phyloP scores from a whole-genome alignment of 495 filamentous ascomycete genomes.

The Xanthoparmelia taractica region DNA sequence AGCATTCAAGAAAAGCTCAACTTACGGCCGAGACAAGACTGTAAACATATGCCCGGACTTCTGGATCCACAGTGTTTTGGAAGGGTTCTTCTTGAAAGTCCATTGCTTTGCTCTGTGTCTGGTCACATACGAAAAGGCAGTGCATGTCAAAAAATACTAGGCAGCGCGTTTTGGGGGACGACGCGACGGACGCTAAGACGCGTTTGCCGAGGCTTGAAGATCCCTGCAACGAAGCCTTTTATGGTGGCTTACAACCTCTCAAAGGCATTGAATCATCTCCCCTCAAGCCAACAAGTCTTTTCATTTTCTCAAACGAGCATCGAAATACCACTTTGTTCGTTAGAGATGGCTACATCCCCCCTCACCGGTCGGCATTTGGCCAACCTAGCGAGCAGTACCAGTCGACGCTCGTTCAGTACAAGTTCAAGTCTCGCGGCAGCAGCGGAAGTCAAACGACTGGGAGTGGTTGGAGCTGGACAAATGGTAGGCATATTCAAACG shows the following conservation, averaged over 20 bases:
- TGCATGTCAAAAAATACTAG: not conserved
- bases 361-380: constrained; percentile 14
- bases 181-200: constrained; percentile 18
- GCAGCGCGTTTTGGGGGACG: not conserved
- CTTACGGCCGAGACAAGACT: constrained; percentile 85
- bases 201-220: constrained; percentile 12
- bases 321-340: not conserved
- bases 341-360: constrained; percentile 15
- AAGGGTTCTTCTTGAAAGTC: constrained; percentile 21
- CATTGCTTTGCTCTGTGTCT: constrained; percentile 11
- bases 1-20: constrained; percentile 22
- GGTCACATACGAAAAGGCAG: not conserved
- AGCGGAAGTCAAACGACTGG: constrained; percentile 77
- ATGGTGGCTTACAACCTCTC: too few relatives aligned
- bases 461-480: constrained; percentile 92
- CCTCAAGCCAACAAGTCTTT: not conserved
- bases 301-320: not conserved
- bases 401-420: constrained; percentile 37
- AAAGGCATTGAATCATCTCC: too few relatives aligned
- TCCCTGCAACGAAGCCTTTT: not conserved
- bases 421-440: constrained; percentile 40
- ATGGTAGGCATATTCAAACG: constrained; percentile 58
- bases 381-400: constrained; percentile 16
- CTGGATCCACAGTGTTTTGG: constrained; percentile 49
- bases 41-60: constrained; percentile 84